A percentile compares a stretch with the other conserved stretches of the same genome.
These are phyloP conservation scores for Exophiala phaeomuriformis DNA, from an alignment of 2,329 filamentous ascomycete species.

Conservation along the genomic window DNA sequence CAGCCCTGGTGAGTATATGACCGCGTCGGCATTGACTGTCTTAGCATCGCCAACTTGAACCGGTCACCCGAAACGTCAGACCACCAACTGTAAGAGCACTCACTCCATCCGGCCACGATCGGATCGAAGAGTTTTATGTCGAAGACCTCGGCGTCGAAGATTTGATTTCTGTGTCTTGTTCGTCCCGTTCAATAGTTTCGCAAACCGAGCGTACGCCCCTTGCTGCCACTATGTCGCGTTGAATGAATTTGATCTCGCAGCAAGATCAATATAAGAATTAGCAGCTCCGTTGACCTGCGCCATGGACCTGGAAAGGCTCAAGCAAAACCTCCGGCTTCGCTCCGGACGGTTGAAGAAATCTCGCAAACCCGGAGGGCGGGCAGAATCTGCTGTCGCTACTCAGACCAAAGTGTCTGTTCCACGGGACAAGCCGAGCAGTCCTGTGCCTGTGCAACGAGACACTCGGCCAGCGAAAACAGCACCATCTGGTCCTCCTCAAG, in stretches of 20 bases:
- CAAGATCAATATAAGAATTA: neutral
- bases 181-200: too few species aligned
- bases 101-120: too few species aligned
- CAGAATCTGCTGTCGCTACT: neutral
- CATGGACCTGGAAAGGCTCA: constrained; percentile 27
- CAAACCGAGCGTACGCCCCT: too few species aligned
- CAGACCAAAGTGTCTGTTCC: neutral
- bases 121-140: too few species aligned
- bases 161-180: too few species aligned
- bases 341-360: constrained; percentile 23
- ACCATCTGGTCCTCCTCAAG: neutral
- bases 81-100: too few species aligned
- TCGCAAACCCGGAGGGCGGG: constrained; percentile 12
- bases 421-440: constrained; percentile 1
- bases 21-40: too few species aligned
- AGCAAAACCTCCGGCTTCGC: constrained; percentile 26
- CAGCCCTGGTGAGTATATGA: too few species aligned
- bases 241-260: neutral
- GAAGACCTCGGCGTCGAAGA: too few species aligned
- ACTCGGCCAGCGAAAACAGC: neutral
- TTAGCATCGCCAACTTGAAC: too few species aligned
- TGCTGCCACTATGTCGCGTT: neutral
- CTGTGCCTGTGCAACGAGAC: neutral
- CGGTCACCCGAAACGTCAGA: too few species aligned
- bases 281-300: neutral